Evolutionary conservation across 2,329 filamentous ascomycete species (phyloP), one percentile per base, ranked within the genome.

Genomic region (Talaromyces sp.): DNA sequence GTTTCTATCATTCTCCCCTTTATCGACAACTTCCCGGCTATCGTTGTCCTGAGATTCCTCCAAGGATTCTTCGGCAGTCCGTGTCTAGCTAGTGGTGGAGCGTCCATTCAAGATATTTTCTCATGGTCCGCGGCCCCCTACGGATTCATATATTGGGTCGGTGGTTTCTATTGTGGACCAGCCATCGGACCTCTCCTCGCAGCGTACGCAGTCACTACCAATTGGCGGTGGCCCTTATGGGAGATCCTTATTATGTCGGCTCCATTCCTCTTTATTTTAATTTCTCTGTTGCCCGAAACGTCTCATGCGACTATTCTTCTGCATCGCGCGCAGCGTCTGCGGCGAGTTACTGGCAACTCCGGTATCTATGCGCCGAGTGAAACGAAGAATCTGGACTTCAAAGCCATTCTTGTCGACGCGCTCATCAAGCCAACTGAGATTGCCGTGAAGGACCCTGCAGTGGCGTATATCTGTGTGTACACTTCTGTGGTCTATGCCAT

Each of bases 51-150:
- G 6, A 79, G 85, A 1, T 87, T 87, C 72, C 70, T 87, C 2
- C 81, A 83, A 62, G 85, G 84, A 4, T 85, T 87, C 75, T 85
- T 87, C 64, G 84, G 85, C 4, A 82, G 78, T 19, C 86, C 85
- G 0, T 85, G 82, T 67, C 71, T 89, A 10, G 85, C 85, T 0
- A 86, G 80, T 8, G 78, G 77, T 7, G 77, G 75, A 6, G 78
- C 77, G 0, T 74, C 72, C 25, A 71, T 78, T 59, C 66, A 69
- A 8, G 77, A 78, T 58, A 69, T 77, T 56, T 85, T 82, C 66
- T 78, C 76, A 39, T 67, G 84, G 21, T 73, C 82, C 63, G 75
- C 80, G 17, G 69, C 86, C 0, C 83, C 84, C 0, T 85, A 84
- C 62, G 78, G 80, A 2, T 75, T 87, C 63, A 79, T 81, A 50